Evolutionary conservation across 352 stramenopile species (phyloP).

Genomic region (Peronospora destructor): DNA sequence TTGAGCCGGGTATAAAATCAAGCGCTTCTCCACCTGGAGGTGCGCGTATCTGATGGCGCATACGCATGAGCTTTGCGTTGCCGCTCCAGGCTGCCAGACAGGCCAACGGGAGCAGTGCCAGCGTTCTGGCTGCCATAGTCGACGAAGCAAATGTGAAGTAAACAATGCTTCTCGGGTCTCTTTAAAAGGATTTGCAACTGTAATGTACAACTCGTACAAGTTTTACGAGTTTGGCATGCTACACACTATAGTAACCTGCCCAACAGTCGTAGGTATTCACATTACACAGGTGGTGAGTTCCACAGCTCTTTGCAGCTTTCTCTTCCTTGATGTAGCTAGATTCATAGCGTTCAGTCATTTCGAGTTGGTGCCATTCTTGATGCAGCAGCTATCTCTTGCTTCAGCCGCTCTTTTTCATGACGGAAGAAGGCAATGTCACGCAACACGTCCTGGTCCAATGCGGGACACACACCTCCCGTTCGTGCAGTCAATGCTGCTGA

Average conservation of each 20-base stretch:
- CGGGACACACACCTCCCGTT: conserved; percentile 10
- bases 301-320: conserved; percentile 2
- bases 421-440: conserved; percentile 45
- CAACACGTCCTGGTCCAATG: conserved; percentile 29
- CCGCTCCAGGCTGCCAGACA: conserved; percentile 58
- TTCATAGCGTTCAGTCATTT: conserved; percentile 3
- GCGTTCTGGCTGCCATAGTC: conserved; percentile 28
- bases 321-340: conserved; percentile 2
- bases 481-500: conserved; percentile 21
- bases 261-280: conserved; percentile 11
- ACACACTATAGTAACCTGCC: background rate
- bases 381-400: conserved; percentile 27
- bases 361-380: background rate
- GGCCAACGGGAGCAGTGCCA: conserved; percentile 56
- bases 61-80: conserved; percentile 52
- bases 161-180: conserved; percentile 12
- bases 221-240: background rate
- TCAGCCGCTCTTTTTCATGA: conserved; percentile 33
- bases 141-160: conserved; percentile 1
- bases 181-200: conserved; percentile 18
- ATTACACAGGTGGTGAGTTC: conserved; percentile 6
- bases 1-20: conserved; percentile 69
- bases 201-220: background rate
- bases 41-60: conserved; percentile 34
- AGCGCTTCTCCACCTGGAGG: conserved; percentile 29